A percentile compares a stretch with the other conserved stretches of the same genome.
Evolutionary conservation across 306 rosid genomes (phyloP).

Genomic region (Dalbergia oliveri): DNA sequence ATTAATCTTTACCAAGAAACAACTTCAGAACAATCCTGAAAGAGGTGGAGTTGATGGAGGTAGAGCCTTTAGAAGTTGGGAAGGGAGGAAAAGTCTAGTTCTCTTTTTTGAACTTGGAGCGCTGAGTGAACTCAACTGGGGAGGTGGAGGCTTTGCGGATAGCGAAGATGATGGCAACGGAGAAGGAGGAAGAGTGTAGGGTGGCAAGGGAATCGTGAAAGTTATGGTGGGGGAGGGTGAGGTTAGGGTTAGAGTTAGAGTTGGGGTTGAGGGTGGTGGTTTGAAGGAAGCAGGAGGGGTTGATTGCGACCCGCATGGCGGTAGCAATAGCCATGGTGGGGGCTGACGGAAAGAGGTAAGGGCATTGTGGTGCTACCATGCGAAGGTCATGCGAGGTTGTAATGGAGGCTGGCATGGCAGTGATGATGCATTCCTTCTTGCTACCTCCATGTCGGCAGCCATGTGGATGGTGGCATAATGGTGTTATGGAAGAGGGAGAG

Average conservation of each 20-base stretch:
- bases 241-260: conserved; percentile 43
- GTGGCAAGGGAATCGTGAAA: conserved; percentile 11
- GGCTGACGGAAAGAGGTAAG: too few relatives aligned
- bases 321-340: too few relatives aligned
- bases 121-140: conserved; percentile 77
- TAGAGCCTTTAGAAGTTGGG: conserved; percentile 84
- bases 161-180: conserved; percentile 76
- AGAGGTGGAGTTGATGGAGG: conserved; percentile 73
- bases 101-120: conserved; percentile 59
- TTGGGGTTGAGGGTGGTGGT: conserved; percentile 51
- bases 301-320: neutral
- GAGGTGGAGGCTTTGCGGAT: conserved; percentile 82
- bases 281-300: conserved; percentile 51
- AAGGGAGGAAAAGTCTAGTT: conserved; percentile 66
- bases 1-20: conserved; percentile 61
- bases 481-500: too few relatives aligned
- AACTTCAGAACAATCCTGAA: conserved; percentile 80
- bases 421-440: too few relatives aligned
- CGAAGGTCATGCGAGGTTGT: too few relatives aligned
- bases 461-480: too few relatives aligned
- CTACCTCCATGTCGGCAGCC: too few relatives aligned
- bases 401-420: too few relatives aligned
- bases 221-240: conserved; percentile 56
- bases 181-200: conserved; percentile 60
- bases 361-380: too few relatives aligned